Base-by-base conservation (phyloP, 1,139 yeast species). In the Blastobotrys serpentis region DNA sequence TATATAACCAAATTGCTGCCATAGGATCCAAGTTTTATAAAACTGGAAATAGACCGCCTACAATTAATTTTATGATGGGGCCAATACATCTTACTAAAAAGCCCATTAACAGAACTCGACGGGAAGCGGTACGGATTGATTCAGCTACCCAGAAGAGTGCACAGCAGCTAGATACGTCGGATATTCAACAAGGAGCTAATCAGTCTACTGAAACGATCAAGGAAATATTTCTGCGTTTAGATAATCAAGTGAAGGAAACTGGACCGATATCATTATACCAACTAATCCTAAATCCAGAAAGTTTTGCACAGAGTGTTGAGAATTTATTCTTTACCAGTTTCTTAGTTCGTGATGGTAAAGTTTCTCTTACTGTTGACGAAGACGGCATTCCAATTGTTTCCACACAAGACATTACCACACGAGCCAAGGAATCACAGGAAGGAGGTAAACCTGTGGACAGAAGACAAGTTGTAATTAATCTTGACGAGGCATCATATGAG, bases 291-390 rank as follows among this genome's bases (percentile, higher is more conserved):
- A 81, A 90, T 61, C 96, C 96, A 0, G 49, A 68, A 6, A 83
- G 92, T 4, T 90, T 84, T 66, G 74, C 85, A 1, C 90, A 85
- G 61, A 78, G 92, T 3, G 81, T 89, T 3, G 97, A 90, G 62
- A 88, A 87, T 61, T 68, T 90, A 56, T 90, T 89, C 61, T 86
- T 83, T 61, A 76, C 86, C 1, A 85, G 95, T 63, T 89, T 89
- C 61, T 69, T 90, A 44, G 77, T 88, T 3, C 79, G 82, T 59
- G 95, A 86, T 59, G 90, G 87, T 1, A 78, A 75, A 56, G 65
- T 88, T 25, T 69, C 72, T 36, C 59, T 88, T 32, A 58, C 56
- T 25, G 44, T 57, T 37, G 81, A 76, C 58, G 73, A 72, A 1
- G 70, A 76, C 37, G 86, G 79, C 1, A 64, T 73, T n/a, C 84